phyloP scores from a whole-genome alignment of 768 basidiomycete genomes.

The Rhizopogon salebrosus region DNA sequence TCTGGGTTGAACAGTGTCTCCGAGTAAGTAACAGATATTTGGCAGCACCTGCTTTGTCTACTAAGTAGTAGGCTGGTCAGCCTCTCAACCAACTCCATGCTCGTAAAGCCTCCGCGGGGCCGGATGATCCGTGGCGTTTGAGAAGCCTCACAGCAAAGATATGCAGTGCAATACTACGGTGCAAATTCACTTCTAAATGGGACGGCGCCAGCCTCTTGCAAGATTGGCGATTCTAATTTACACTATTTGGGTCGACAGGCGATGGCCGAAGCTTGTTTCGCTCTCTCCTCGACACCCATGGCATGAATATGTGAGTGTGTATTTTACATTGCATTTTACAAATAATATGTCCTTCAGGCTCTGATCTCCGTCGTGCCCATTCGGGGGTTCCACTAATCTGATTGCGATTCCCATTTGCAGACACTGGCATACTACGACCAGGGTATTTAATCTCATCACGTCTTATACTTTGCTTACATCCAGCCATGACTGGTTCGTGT shows the following conservation, averaged over 20 bases:
- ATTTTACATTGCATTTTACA: too few species aligned
- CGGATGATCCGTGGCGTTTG: not conserved
- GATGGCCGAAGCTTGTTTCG: too few species aligned
- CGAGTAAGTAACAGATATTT: too few species aligned
- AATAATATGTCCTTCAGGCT: too few species aligned
- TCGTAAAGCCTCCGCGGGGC: not conserved
- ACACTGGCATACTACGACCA: not conserved
- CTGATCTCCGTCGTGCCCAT: not conserved
- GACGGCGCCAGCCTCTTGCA: not conserved
- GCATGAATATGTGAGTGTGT: too few species aligned
- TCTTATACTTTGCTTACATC: too few species aligned
- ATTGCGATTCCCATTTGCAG: not conserved
- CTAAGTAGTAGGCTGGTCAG: too few species aligned
- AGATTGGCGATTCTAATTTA: slow-evolving; percentile 1
- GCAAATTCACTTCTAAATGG: not conserved
- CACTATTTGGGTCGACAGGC: not conserved
- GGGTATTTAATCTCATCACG: not conserved
- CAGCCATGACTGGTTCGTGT: not conserved
- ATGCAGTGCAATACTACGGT: not conserved
- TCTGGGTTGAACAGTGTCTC: too few species aligned
- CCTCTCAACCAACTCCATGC: too few species aligned
- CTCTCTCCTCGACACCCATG: too few species aligned
- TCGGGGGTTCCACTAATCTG: not conserved
- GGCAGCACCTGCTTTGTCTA: too few species aligned
- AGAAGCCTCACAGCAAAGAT: not conserved